A percentile compares a stretch with the other conserved stretches of the same genome.
Conservation (phyloP, 2,329 filamentous ascomycete genomes). For the Epicoccum sorghinum region DNA sequence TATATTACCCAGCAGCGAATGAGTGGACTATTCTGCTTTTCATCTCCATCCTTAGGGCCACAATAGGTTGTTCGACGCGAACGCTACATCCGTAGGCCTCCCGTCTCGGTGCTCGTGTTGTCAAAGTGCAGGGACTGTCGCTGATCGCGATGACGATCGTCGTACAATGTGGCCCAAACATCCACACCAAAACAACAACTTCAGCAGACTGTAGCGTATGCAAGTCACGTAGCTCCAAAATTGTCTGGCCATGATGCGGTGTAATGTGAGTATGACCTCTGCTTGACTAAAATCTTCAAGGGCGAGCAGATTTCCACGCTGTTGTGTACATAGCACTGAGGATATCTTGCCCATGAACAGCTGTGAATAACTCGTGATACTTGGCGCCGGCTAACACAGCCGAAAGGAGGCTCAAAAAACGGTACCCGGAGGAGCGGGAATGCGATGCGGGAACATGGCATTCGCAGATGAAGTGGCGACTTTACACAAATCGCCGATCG, state of each 20-base stretch:
- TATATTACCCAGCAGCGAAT: constrained; percentile 2
- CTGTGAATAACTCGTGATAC: constrained; percentile 1
- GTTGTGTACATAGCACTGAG: not conserved
- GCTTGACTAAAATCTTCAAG: not conserved
- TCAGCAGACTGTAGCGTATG: not conserved
- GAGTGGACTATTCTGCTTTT: not conserved
- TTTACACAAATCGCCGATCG: constrained; percentile 10
- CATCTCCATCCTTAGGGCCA: constrained; percentile 7
- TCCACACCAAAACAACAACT: not conserved
- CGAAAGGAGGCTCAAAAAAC: constrained; percentile 17
- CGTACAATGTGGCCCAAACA: constrained; percentile 5
- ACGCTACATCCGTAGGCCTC: not conserved
- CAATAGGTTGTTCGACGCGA: not conserved
- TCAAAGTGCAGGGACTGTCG: constrained; percentile 4
- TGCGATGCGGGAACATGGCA: not conserved
- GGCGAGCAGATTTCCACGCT: not conserved
- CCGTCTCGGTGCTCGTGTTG: not conserved
- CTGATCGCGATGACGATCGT: constrained; percentile 15
- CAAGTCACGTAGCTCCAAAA: not conserved
- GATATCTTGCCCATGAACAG: not conserved
- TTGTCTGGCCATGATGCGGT: not conserved
- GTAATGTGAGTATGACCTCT: not conserved
- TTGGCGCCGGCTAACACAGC: constrained; percentile 6
- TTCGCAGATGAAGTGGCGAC: constrained; percentile 5
- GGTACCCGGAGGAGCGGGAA: constrained; percentile 1